Conservation (phyloP, 805 yeast species). For the Saturnispora besseyi region DNA sequence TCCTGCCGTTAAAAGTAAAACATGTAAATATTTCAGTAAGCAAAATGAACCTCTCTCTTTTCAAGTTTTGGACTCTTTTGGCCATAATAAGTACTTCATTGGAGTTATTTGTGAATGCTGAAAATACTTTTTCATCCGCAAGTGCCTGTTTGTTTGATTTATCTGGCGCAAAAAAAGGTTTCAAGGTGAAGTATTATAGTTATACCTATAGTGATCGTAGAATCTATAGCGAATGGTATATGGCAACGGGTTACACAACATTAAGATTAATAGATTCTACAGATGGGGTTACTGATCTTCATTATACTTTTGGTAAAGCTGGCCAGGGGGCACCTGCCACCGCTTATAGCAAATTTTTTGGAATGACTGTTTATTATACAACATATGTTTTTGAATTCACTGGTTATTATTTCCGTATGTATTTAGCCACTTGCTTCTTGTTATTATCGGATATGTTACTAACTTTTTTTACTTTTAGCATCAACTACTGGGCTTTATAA, state of each 20-base stretch:
- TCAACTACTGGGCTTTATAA: conserved; percentile 22
- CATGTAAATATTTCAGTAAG: neutral
- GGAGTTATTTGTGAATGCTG: neutral
- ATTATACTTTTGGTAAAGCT: neutral
- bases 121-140: neutral
- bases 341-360: neutral
- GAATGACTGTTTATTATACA: neutral
- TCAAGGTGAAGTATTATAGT: neutral
- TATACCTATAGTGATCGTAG: neutral
- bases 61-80: neutral
- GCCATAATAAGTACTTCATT: neutral
- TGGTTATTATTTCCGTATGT: conserved; percentile 13
- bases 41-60: neutral
- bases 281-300: neutral
- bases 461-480: conserved; percentile 4
- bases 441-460: neutral
- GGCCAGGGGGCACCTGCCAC: neutral
- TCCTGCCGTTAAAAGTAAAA: too few species aligned
- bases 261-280: neutral
- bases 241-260: neutral
- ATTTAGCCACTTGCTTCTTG: too few species aligned
- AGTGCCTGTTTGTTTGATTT: neutral
- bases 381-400: conserved; percentile 6
- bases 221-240: neutral
- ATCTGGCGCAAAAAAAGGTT: neutral